A percentile compares a stretch with the other conserved stretches of the same genome.
phyloP scores from a whole-genome alignment of 73 alveolate genomes.

The Breviolum minutum region DNA sequence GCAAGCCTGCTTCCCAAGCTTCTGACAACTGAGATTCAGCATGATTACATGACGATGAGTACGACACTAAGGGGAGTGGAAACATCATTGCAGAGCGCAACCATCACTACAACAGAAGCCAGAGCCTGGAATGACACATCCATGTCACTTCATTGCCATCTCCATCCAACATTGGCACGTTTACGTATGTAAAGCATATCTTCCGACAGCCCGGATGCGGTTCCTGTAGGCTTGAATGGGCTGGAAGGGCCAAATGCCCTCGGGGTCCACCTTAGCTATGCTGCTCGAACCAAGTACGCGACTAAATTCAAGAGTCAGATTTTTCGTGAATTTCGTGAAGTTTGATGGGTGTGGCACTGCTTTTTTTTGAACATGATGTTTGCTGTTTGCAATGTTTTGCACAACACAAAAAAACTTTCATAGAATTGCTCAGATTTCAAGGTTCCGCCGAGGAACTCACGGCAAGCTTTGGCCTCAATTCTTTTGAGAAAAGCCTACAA shows the following conservation, averaged over 20 bases:
- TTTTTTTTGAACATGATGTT: background rate
- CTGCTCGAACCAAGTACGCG: slow-evolving; percentile 17
- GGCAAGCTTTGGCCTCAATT: too few species aligned
- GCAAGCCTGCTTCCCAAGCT: background rate
- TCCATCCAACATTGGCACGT: background rate
- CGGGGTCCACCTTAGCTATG: slow-evolving; percentile 37
- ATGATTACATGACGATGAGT: background rate
- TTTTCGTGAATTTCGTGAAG: background rate
- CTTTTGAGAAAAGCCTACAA: too few species aligned
- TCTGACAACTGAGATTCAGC: background rate
- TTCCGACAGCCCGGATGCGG: background rate
- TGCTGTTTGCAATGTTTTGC: too few species aligned
- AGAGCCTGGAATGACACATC: too few species aligned
- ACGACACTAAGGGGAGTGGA: background rate
- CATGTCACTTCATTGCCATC: background rate
- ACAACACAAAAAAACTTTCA: too few species aligned
- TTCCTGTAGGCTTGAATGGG: background rate
- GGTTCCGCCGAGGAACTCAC: too few species aligned
- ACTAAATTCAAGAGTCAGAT: background rate
- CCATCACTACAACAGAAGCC: slow-evolving; percentile 45
- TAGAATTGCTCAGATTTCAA: too few species aligned
- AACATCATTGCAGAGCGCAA: slow-evolving; percentile 17
- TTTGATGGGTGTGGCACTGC: background rate
- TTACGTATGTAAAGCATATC: too few species aligned
- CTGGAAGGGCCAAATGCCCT: slow-evolving; percentile 57